Base-by-base conservation (phyloP, 108 stramenopile genomes). In the Cyclotella atomus region DNA sequence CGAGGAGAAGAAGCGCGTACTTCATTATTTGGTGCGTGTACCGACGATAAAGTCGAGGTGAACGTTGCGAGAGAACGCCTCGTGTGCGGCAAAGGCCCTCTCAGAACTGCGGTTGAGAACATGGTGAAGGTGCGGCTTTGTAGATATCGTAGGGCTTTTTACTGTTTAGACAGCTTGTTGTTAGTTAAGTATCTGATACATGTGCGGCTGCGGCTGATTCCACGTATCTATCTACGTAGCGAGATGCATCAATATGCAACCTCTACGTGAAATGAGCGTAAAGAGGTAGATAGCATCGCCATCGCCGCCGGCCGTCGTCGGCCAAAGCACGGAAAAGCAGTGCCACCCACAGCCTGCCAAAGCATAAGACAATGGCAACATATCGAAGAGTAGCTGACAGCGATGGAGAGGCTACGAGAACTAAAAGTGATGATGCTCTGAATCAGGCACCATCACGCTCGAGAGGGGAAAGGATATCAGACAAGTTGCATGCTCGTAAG, bases 401-500 rank as follows among this genome's bases (percentile, higher is more conserved):
- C 61, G 61, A 17, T 4, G 47, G 17, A 68, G 27, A 50, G 20
- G 61, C 29, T 16, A 41, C 24, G 7, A 43, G 47, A 25, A 17
- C 50, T 14, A 27, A 30, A 8, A 50, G 59, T 6, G 59, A 27
- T 20, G 63, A 66, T 28, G 52, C 9, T 24, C 50, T 9, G 15
- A 57, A 20, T 15, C 38, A n/a, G n/a, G n/a, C n/a, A 14, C 59
- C 59, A 0, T 16, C 30, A 17, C 60, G 68, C 19, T 59, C 78
- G 20, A 54, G 72, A 56, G 49, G 68, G 17, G 72, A 86, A 47
- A 77, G 88, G 50, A 65, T 79, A 15, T 79, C 70, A 6, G 85
- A 88, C 59, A 88, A 88, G 43, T 25, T 86, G 0, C 67, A 79
- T 52, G 88, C 88, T 28, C 65, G 84, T 85, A 53, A 73, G 84